Evolutionary conservation across 306 rosid species (phyloP).

Genomic region (Acacia crassicarpa): DNA sequence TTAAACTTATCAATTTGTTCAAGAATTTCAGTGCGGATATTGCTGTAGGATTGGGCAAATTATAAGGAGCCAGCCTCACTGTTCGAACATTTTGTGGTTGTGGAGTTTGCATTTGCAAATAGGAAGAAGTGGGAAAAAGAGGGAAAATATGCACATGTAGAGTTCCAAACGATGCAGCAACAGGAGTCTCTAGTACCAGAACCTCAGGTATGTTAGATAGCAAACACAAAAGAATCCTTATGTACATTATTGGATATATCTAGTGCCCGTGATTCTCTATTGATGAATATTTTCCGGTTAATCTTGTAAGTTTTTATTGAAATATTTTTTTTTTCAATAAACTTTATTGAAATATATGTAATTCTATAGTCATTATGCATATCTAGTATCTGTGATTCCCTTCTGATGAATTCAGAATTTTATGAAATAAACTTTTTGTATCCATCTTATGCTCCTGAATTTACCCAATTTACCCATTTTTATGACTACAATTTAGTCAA

Average conservation of each 20-base stretch:
- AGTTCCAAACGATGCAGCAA: slow-evolving; percentile 49
- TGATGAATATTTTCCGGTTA: not conserved
- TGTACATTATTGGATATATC: not conserved
- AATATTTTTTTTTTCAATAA: not conserved
- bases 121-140: slow-evolving; percentile 76
- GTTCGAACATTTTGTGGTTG: slow-evolving; percentile 88
- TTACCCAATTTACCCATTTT: slow-evolving; percentile 2
- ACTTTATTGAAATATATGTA: not conserved
- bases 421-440: slow-evolving; percentile 10
- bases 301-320: not conserved
- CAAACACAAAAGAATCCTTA: not conserved
- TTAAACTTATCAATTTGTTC: slow-evolving; percentile 26
- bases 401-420: not conserved
- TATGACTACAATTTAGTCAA: slow-evolving; percentile 3
- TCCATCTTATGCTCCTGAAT: slow-evolving; percentile 5
- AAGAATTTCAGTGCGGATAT: slow-evolving; percentile 31
- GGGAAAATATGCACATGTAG: slow-evolving; percentile 43
- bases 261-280: not conserved
- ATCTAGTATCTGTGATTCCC: slow-evolving; percentile 6
- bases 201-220: slow-evolving; percentile 75
- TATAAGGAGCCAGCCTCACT: slow-evolving; percentile 77
- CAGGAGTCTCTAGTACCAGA: slow-evolving; percentile 65
- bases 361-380: no score
- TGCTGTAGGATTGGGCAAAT: slow-evolving; percentile 58
- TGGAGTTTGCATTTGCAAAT: slow-evolving; percentile 66